A percentile compares a stretch with the other conserved stretches of the same genome.
Conservation (phyloP, 2,329 filamentous ascomycete species). For the Ceratocystis alfenasii region DNA sequence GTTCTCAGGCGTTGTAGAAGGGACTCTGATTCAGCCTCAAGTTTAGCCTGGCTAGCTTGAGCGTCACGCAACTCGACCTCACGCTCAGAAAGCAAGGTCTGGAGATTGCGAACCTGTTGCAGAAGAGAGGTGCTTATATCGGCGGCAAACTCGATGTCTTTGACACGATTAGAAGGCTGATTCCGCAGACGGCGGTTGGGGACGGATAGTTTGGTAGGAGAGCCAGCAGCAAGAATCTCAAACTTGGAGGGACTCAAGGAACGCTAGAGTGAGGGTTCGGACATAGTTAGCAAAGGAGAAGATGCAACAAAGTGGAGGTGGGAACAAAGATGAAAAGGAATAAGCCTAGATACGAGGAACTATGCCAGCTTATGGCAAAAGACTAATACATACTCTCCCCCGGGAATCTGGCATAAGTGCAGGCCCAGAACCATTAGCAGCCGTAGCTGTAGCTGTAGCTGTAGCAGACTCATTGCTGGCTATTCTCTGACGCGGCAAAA, state of each 20-base stretch:
- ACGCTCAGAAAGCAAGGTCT: slow-evolving; percentile 71
- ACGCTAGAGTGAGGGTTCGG: slow-evolving; percentile 35
- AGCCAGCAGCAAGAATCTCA: slow-evolving; percentile 70
- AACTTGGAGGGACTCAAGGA: slow-evolving; percentile 66
- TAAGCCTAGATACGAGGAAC: too few relatives aligned
- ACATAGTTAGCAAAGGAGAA: not conserved
- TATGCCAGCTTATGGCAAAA: too few relatives aligned
- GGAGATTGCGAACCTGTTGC: slow-evolving; percentile 83
- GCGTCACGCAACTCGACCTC: slow-evolving; percentile 68
- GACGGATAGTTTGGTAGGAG: slow-evolving; percentile 78
- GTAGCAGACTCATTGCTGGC: slow-evolving; percentile 51
- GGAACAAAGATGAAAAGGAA: too few relatives aligned
- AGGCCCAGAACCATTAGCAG: slow-evolving; percentile 31
- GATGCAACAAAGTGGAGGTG: too few relatives aligned
- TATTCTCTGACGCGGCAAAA: slow-evolving; percentile 72
- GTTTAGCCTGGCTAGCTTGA: slow-evolving; percentile 54
- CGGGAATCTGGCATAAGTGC: slow-evolving; percentile 43
- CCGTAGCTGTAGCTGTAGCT: not conserved
- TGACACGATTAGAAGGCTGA: slow-evolving; percentile 73
- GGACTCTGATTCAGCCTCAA: slow-evolving; percentile 72
- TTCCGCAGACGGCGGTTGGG: slow-evolving; percentile 78
- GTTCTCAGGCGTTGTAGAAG: slow-evolving; percentile 68
- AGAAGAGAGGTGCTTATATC: slow-evolving; percentile 93
- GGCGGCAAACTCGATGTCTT: slow-evolving; percentile 96
- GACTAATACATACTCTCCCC: slow-evolving; percentile 34